Percentiles rank a stretch among this genome's conserved stretches.
These are phyloP conservation scores for Wickerhamomyces alni DNA, from an alignment of 805 yeast genomes.

Conservation along the genomic window DNA sequence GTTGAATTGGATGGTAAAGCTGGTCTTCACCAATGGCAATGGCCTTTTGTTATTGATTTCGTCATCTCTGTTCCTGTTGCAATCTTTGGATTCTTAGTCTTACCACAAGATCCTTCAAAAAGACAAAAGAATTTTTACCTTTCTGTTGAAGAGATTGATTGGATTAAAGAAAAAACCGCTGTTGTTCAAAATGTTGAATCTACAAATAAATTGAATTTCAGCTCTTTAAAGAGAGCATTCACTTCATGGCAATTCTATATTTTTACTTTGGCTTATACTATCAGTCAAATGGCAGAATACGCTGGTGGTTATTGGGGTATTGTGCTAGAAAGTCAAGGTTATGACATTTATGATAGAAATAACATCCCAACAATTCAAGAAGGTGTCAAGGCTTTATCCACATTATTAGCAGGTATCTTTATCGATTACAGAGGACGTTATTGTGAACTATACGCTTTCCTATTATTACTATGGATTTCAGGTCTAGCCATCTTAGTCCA, in stretches of 20 bases:
- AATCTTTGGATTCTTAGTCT: not conserved
- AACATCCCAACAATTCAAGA: conserved; percentile 1
- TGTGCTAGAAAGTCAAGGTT: conserved; percentile 1
- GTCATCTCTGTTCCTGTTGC: not conserved
- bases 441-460: not conserved
- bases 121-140: not conserved
- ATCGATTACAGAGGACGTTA: not conserved
- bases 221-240: not conserved
- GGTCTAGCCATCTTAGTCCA: not conserved
- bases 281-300: not conserved
- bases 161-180: not conserved
- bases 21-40: not conserved
- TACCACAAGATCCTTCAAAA: not conserved
- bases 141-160: conserved; percentile 1
- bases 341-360: conserved; percentile 1
- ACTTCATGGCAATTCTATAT: conserved; percentile 4
- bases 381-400: not conserved
- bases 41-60: conserved; percentile 1
- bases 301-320: conserved; percentile 1
- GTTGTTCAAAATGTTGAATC: not conserved
- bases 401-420: not conserved
- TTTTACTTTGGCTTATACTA: not conserved
- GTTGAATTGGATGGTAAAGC: not conserved
- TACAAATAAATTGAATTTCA: not conserved
- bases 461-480: not conserved